A percentile compares a stretch with the other conserved stretches of the same genome.
These are phyloP conservation scores for Waltergamsia citrina DNA, from an alignment of 2,329 filamentous ascomycete genomes.

Conservation along the genomic window DNA sequence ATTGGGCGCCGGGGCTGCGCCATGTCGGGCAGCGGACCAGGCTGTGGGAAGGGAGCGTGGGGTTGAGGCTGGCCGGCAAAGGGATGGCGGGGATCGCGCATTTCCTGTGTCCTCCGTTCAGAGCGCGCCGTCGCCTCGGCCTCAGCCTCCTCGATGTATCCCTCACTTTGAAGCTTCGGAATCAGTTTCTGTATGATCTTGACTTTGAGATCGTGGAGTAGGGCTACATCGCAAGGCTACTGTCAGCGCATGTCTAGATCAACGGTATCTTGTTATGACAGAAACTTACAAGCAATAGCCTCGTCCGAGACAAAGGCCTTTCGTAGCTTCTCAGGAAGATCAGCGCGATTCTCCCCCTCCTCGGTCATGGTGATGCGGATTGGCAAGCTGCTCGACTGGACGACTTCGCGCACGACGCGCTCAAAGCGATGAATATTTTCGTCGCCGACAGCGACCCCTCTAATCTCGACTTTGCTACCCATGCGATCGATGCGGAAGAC, in stretches of 20 bases:
- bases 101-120: constrained; percentile 29
- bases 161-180: constrained; percentile 67
- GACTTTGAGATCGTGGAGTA: constrained; percentile 64
- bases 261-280: not conserved
- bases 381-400: constrained; percentile 50
- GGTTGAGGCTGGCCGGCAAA: constrained; percentile 40
- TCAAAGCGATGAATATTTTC: constrained; percentile 77
- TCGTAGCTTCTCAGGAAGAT: constrained; percentile 37
- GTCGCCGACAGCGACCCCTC: constrained; percentile 69
- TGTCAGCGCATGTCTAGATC: not conserved
- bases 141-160: constrained; percentile 56
- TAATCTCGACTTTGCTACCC: constrained; percentile 74
- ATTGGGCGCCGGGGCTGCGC: constrained; percentile 45
- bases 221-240: constrained; percentile 31
- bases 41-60: constrained; percentile 55
- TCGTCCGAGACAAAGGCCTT: constrained; percentile 65
- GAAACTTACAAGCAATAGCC: constrained; percentile 41
- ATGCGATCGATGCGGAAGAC: constrained; percentile 75
- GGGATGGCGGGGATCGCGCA: constrained; percentile 19
- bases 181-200: constrained; percentile 78
- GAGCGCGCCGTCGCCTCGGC: constrained; percentile 29
- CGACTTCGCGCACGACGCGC: constrained; percentile 59
- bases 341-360: constrained; percentile 37
- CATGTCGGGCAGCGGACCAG: constrained; percentile 44
- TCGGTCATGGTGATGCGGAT: constrained; percentile 42